A percentile compares a stretch with the other conserved stretches of the same genome.
Evolutionary conservation across 2,329 filamentous ascomycete genomes (phyloP).

Genomic region (Exserohilum turcica): DNA sequence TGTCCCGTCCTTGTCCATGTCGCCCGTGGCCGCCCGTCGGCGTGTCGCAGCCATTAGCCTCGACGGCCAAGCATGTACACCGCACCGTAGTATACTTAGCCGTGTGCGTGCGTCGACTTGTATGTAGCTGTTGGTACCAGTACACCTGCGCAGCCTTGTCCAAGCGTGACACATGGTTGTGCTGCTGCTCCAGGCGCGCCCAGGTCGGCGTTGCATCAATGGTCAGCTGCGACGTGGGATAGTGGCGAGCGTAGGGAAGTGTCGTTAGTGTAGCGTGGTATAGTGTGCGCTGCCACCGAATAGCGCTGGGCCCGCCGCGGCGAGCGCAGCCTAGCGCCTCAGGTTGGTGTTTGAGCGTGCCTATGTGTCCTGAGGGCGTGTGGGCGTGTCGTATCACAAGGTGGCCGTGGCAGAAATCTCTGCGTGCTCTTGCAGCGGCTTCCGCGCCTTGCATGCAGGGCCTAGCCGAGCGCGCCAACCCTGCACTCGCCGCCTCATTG

Average conservation of each 20-base stretch:
- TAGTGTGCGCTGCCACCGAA: too few relatives aligned
- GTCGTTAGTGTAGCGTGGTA: too few relatives aligned
- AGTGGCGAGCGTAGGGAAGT: too few relatives aligned
- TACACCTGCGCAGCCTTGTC: too few relatives aligned
- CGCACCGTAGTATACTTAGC: too few relatives aligned
- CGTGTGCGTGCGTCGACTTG: too few relatives aligned
- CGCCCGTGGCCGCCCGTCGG: neutral
- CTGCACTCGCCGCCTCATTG: slow-evolving; percentile 3
- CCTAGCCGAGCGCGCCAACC: slow-evolving; percentile 2
- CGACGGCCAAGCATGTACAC: neutral
- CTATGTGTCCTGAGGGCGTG: too few relatives aligned
- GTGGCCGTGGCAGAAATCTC: slow-evolving; percentile 13
- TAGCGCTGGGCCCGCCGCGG: neutral
- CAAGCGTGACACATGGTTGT: slow-evolving; percentile 1
- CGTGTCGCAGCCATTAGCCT: neutral
- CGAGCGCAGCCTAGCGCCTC: slow-evolving; percentile 4
- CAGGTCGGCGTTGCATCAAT: neutral
- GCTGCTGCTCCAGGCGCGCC: neutral
- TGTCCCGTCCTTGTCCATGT: too few relatives aligned
- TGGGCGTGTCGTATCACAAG: too few relatives aligned
- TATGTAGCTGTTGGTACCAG: too few relatives aligned
- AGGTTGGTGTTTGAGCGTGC: too few relatives aligned
- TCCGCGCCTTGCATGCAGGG: slow-evolving; percentile 11
- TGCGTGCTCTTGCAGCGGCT: slow-evolving; percentile 10
- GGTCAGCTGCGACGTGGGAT: slow-evolving; percentile 1